Base-by-base conservation (phyloP, 306 rosid species). In the Hylodesmum podocarpum region DNA sequence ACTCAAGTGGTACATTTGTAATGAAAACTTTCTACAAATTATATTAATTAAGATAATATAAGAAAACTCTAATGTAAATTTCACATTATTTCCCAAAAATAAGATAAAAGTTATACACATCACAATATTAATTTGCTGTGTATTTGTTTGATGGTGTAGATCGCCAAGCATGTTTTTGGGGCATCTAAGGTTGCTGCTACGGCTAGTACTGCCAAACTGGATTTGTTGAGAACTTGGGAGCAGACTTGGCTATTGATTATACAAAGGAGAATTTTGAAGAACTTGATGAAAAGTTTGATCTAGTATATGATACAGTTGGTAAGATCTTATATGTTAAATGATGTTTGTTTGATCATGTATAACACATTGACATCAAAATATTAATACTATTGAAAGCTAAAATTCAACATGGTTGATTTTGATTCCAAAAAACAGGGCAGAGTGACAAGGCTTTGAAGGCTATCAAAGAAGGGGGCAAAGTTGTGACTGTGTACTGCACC, bases 221-320 rank as follows among this genome's bases (percentile, higher is more conserved):
- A 86, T 2, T 34, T 87, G 8, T 72, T 91, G 73, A 91, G 85
- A 77, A 80, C 44, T 75, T 91, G 41, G 94, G 92, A 43, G 88
- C 80, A 65, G 93, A 91, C 70, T 82, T 83, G 25, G 79, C 90
- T 25, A 84, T 86, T 44, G 93, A 91, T 58, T 86, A 91, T 70
- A 88, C 88, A 25, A 91, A 83, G 74, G 73, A 83, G 69, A 91
- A 86, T 41, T 75, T 68, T 28, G 89, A 83, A 70, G 86, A 91
- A 3, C 71, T 87, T 2, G 61, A 83, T 0, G 97, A 91, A 73
- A 89, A 91, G 79, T 89, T 89, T 68, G 94, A 89, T 76, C 77
- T 89, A 0, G 91, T 89, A 4, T 91, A 79, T 46, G 93, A 91
- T 44, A n/a, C 92, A 77, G 88, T 89, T 61, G 97, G 97, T 91